Base-by-base conservation (phyloP, 140 eudicot genomes). In the Senecio squalidus region DNA sequence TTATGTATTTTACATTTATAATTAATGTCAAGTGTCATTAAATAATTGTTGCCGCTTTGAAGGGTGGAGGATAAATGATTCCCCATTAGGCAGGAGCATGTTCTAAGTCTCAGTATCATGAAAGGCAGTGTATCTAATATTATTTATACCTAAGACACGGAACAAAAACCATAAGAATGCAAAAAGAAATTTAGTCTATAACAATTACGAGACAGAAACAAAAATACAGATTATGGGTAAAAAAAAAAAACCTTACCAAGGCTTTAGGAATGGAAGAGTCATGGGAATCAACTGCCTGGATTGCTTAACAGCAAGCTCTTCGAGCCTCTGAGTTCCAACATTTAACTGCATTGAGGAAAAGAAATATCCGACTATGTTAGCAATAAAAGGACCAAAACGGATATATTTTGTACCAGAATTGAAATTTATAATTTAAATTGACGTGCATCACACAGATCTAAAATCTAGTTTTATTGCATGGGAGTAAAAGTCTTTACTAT, bases 301-400 rank as follows among this genome's bases (percentile, higher is more conserved):
- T 65, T 85, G 95, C 80, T 78, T 81, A 21, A 82, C 77, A 24
- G 97, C 93, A 82, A 89, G 81, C 64, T 89, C 97, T 64, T 89
- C 95, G 31, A 83, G 89, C 80, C 87, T 85, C 78, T 82, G 95
- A 54, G 57, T 80, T 71, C 74, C 82, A 58, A 70, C 90, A 57
- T 84, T 72, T 57, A 60, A 64, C 97, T 89, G 77, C 68, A 77
- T 25, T 15, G 11, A 23, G 61, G 18, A 10, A 55, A 31, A 27
- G 21, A 29, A n/a, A n/a, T n/a, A n/a, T n/a, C n/a, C n/a, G n/a
- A n/a, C n/a, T n/a, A n/a, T n/a, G n/a, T n/a, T n/a, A n/a, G n/a
- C n/a, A n/a, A n/a, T n/a, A n/a, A n/a, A n/a, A n/a, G n/a, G n/a
- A n/a, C n/a, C n/a, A n/a, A n/a, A n/a, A n/a, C n/a, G n/a, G n/a